Conservation (phyloP, 192 early-diverging fungal genomes). For the Umbelopsis sp. region DNA sequence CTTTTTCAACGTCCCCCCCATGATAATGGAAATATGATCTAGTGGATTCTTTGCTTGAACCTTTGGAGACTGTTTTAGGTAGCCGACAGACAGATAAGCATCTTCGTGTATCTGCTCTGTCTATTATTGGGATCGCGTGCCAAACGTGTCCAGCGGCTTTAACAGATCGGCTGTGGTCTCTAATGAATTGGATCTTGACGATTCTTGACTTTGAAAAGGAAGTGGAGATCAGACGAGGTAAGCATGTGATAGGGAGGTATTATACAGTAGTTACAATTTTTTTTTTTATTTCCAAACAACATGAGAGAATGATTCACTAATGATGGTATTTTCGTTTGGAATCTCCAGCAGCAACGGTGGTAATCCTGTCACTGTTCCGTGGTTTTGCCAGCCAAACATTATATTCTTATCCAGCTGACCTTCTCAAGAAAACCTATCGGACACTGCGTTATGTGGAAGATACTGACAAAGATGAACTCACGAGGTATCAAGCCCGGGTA, state of each 20-base stretch:
- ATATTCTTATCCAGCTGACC: slow-evolving; percentile 56
- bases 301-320: neutral
- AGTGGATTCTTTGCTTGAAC: slow-evolving; percentile 39
- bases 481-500: slow-evolving; percentile 67
- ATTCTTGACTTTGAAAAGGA: slow-evolving; percentile 67
- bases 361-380: slow-evolving; percentile 69
- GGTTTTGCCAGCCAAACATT: slow-evolving; percentile 62
- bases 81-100: slow-evolving; percentile 25
- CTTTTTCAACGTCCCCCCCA: too few species aligned
- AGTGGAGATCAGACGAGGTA: slow-evolving; percentile 66
- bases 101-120: slow-evolving; percentile 63
- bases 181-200: slow-evolving; percentile 69
- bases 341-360: slow-evolving; percentile 66
- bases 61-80: slow-evolving; percentile 33
- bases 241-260: neutral
- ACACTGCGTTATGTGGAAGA: slow-evolving; percentile 64
- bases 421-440: slow-evolving; percentile 55
- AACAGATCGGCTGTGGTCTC: slow-evolving; percentile 61
- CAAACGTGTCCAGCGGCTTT: slow-evolving; percentile 75
- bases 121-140: slow-evolving; percentile 66
- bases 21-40: slow-evolving; percentile 11
- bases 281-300: too few species aligned
- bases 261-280: too few species aligned
- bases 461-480: slow-evolving; percentile 73
- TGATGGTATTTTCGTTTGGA: neutral